phyloP scores from a whole-genome alignment of 2,329 filamentous ascomycete genomes.

The Emmonsiellopsis sp. region DNA sequence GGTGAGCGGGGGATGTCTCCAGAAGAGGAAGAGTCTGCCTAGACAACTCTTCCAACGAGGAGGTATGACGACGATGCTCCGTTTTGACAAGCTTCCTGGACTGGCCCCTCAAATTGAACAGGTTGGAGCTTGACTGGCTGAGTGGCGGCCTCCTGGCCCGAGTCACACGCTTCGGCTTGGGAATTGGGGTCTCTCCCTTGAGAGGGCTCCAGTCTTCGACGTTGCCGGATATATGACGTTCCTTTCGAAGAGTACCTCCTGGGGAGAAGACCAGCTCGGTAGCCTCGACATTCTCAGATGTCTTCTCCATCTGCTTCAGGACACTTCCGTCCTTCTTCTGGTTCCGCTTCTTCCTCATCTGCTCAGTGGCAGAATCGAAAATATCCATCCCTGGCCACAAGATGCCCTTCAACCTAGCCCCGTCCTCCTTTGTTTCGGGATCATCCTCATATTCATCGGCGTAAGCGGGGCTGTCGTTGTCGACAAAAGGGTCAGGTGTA shows the following conservation, averaged over 20 bases:
- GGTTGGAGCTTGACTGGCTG: constrained; percentile 25
- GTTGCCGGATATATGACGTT: constrained; percentile 40
- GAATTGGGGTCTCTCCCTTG: constrained; percentile 37
- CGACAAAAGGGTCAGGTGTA: constrained; percentile 14
- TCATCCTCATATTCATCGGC: constrained; percentile 14
- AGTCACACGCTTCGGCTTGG: constrained; percentile 22
- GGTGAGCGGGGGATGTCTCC: constrained; percentile 14
- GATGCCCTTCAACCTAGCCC: constrained; percentile 39
- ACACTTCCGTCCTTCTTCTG: constrained; percentile 42
- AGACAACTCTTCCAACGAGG: constrained; percentile 8
- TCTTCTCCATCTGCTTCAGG: constrained; percentile 38
- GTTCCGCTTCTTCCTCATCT: constrained; percentile 42
- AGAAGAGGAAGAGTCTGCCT: constrained; percentile 15
- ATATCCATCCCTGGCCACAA: constrained; percentile 44
- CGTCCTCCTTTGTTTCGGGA: constrained; percentile 19
- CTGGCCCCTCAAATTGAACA: constrained; percentile 17
- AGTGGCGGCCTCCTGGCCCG: constrained; percentile 22
- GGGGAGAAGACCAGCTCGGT: constrained; percentile 41
- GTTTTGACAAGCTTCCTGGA: constrained; percentile 20
- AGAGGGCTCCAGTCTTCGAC: constrained; percentile 39
- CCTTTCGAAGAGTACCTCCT: constrained; percentile 32
- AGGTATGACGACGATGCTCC: constrained; percentile 6
- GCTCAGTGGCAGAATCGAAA: constrained; percentile 42
- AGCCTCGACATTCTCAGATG: constrained; percentile 36
- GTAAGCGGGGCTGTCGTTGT: constrained; percentile 14